These are phyloP conservation scores for Daldinia concentrica DNA, from an alignment of 495 filamentous ascomycete genomes.

Conservation along the genomic window DNA sequence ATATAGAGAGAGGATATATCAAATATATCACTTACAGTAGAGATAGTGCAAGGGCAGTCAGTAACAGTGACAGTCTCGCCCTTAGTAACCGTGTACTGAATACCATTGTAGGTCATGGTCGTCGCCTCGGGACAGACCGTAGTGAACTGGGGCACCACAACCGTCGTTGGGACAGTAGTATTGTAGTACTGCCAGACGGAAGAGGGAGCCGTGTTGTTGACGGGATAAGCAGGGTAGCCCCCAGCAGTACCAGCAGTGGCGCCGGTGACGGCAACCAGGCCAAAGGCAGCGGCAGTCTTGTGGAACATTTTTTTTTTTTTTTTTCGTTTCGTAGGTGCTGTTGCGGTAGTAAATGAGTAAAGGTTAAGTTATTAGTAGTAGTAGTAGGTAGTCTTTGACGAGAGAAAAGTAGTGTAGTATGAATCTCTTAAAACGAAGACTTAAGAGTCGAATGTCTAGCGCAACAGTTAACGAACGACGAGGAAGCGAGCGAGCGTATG, in stretches of 20 bases:
- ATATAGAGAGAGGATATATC: not conserved
- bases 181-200: conserved; percentile 42
- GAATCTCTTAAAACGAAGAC: not conserved
- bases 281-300: conserved; percentile 32
- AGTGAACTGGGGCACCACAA: conserved; percentile 41
- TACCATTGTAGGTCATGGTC: conserved; percentile 38
- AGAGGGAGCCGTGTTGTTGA: conserved; percentile 20
- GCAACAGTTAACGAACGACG: conserved; percentile 37
- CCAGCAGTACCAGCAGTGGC: conserved; percentile 23
- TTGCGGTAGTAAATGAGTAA: not conserved
- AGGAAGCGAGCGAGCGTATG: conserved; percentile 12
- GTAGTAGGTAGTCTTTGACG: not conserved
- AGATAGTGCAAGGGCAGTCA: conserved; percentile 47
- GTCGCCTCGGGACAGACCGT: conserved; percentile 44
- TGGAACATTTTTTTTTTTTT: conserved; percentile 38
- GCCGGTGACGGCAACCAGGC: conserved; percentile 43
- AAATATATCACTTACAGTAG: conserved; percentile 34
- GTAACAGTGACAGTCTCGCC: conserved; percentile 41
- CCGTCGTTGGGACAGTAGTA: conserved; percentile 38
- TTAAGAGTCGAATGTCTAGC: conserved; percentile 27
- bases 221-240: not conserved
- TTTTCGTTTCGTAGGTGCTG: conserved; percentile 13
- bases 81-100: conserved; percentile 43
- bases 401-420: not conserved
- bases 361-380: not conserved